These are phyloP conservation scores for Sherardia arvensis DNA, from an alignment of 257 asterid genomes.

Conservation along the genomic window DNA sequence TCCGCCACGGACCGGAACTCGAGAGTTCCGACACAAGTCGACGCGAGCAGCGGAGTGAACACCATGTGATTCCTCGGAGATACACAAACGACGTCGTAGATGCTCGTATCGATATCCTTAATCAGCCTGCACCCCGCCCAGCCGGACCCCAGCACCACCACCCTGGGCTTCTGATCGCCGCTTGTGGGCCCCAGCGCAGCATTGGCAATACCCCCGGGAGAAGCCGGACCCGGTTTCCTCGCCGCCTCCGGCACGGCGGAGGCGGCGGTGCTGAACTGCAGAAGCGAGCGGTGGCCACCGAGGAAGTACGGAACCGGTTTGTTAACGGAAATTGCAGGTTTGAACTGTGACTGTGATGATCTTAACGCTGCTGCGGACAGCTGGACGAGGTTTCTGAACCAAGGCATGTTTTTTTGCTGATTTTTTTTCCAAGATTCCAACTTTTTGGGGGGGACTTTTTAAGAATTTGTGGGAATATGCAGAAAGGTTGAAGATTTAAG, in stretches of 20 bases:
- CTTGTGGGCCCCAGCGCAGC: constrained; percentile 58
- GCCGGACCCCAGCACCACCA: constrained; percentile 91
- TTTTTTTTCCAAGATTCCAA: background rate
- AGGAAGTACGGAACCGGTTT: constrained; percentile 23
- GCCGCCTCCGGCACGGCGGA: constrained; percentile 1
- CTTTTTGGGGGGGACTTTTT: background rate
- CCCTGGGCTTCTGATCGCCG: constrained; percentile 78
- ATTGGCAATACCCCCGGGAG: background rate
- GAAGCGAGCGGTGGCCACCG: constrained; percentile 20
- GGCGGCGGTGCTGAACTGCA: constrained; percentile 31
- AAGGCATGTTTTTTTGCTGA: constrained; percentile 40
- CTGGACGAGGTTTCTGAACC: constrained; percentile 63
- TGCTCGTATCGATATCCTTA: constrained; percentile 64
- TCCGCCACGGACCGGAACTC: constrained; percentile 98
- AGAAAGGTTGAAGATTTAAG: background rate
- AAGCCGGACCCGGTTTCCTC: background rate
- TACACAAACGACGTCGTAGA: constrained; percentile 75
- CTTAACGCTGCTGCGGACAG: constrained; percentile 32
- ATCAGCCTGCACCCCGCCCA: constrained; percentile 97
- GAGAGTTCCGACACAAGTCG: constrained; percentile 97
- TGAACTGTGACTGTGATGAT: constrained; percentile 20
- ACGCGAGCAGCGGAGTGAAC: constrained; percentile 90
- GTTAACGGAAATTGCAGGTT: constrained; percentile 14
- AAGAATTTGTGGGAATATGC: background rate
- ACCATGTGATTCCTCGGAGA: constrained; percentile 99